These are phyloP conservation scores for Kitagawia praeruptora DNA, from an alignment of 129 eudicot species.

Conservation along the genomic window DNA sequence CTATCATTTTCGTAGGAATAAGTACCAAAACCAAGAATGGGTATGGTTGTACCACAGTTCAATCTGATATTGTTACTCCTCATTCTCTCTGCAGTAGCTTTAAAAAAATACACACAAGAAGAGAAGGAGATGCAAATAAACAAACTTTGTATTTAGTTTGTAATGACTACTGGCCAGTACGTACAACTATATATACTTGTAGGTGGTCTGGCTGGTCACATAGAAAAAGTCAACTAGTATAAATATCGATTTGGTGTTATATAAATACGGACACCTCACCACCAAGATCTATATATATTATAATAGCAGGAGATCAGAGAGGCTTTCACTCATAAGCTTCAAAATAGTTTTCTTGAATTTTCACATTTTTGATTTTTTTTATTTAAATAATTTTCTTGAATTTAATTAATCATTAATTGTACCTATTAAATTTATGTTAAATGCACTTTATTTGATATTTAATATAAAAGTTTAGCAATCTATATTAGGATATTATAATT, in stretches of 20 bases:
- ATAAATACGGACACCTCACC: conserved; percentile 10
- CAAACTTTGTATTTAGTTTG: not conserved
- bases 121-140: not conserved
- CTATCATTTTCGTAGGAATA: conserved; percentile 41
- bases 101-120: not conserved
- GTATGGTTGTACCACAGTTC: conserved; percentile 24
- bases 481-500: no score
- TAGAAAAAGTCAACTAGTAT: conserved; percentile 11
- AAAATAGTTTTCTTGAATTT: no score
- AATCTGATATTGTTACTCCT: conserved; percentile 7
- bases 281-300: no score
- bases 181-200: conserved; percentile 6
- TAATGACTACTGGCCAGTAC: not conserved
- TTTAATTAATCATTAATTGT: no score
- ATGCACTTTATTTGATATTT: no score
- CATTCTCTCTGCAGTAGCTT: not conserved
- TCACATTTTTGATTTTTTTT: no score
- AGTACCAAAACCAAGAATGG: conserved; percentile 49
- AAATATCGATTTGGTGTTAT: not conserved
- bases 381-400: no score
- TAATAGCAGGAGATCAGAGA: no score
- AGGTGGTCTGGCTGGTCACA: not conserved
- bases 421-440: no score
- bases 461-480: no score
- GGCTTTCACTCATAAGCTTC: no score